Evolutionary conservation across 495 filamentous ascomycete genomes (phyloP), one percentile per base, ranked within the genome.

Genomic region (Venustampulla echinocandica): DNA sequence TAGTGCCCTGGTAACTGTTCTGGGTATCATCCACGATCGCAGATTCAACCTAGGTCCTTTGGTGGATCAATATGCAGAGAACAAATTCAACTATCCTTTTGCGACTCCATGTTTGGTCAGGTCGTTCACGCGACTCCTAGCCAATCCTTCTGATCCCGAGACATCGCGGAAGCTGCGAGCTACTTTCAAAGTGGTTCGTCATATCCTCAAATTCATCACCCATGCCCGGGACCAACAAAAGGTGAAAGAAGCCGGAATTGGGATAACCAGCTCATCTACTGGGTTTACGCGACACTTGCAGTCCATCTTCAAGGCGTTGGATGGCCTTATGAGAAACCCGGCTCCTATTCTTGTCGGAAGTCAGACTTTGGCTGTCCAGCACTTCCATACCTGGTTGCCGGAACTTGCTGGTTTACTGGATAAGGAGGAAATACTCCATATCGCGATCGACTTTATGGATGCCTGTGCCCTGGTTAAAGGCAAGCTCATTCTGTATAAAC

Each of bases 301-400:
- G 35, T 77, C 73, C 28, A 87, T 98, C 40, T 98, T 97, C 71
- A 90, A 85, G 59, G 80, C 84, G 1, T 74, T 98, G 2, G 87
- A 96, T 56, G 73, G 71, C 4, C 70, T 99, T 53, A 97, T 99
- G 88, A 77, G 79, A 48, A 92, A 87, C 57, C 68, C 78, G 1
- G 84, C 88, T 10, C 85, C 93, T 1, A 79, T 87, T 33, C 63
- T 95, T 38, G 81, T 99, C 24, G 92, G 92, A 21, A 95, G 85
- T 47, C 93, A 97, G 61, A 97, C 92, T 1, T 65, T 99, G 24
- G 84, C 93, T 4, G 90, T 97, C 14, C 92, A 99, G 61, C 85
- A 97, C 64, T 95, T 97, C 62, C 92, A 97, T 60, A 81, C 85
- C 1, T 97, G 92, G 92, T 68, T 99, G 10, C 93, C 92, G 0